Evolutionary conservation across 768 basidiomycete species (phyloP).

Genomic region (Amanita molliuscula): DNA sequence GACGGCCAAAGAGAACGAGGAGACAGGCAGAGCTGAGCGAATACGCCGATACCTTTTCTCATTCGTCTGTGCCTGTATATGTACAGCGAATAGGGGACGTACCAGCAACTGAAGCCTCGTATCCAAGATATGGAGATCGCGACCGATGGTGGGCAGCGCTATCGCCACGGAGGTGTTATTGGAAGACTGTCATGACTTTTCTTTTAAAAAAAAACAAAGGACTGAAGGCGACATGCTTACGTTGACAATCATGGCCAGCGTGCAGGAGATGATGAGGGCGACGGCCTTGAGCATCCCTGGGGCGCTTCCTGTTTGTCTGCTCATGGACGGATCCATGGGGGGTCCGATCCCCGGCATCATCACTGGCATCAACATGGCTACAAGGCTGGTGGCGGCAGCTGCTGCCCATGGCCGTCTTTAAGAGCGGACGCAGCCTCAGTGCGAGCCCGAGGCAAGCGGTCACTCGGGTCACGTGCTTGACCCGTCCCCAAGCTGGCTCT

Average conservation of each 20-base stretch:
- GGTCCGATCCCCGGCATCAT: background rate
- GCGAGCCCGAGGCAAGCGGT: too few species aligned
- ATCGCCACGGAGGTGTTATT: conserved; percentile 40
- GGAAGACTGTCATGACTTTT: conserved; percentile 18
- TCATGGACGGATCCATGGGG: background rate
- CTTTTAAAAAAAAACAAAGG: background rate
- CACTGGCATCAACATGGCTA: background rate
- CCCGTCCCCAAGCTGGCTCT: background rate
- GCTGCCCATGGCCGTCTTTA: too few species aligned
- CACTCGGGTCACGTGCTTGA: too few species aligned
- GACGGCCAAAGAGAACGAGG: conserved; percentile 64
- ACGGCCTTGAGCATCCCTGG: conserved; percentile 9
- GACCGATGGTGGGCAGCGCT: conserved; percentile 41
- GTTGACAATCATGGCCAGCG: conserved; percentile 28
- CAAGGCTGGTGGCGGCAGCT: too few species aligned
- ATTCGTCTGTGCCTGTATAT: background rate
- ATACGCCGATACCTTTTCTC: conserved; percentile 37
- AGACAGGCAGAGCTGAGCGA: conserved; percentile 67
- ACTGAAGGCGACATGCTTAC: conserved; percentile 11
- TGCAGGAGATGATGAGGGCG: conserved; percentile 22
- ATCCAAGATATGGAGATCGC: conserved; percentile 36
- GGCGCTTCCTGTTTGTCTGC: background rate
- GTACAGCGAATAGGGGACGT: conserved; percentile 8
- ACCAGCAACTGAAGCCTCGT: conserved; percentile 53
- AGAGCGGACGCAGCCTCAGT: too few species aligned